A percentile compares a stretch with the other conserved stretches of the same genome.
Evolutionary conservation across 768 basidiomycete genomes (phyloP).

Genomic region (Candolleomyces eurysporus): DNA sequence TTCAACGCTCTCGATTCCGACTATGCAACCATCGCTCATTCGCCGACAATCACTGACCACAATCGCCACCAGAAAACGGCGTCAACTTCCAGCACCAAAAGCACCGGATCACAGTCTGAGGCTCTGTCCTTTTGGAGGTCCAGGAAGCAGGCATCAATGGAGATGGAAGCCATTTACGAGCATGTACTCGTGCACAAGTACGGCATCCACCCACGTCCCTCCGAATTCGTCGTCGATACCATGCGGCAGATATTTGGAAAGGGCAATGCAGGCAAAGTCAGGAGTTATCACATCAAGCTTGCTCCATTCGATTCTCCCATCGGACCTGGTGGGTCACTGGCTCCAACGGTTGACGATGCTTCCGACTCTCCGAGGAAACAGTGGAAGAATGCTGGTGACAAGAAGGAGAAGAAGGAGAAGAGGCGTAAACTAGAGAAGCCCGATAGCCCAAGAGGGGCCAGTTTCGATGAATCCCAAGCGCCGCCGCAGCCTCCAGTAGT

Average conservation of each 20-base stretch:
- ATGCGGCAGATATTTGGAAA: conserved; percentile 53
- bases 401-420: conserved; percentile 21
- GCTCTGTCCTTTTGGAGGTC: conserved; percentile 30
- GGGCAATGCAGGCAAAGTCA: conserved; percentile 39
- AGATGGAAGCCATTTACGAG: conserved; percentile 58
- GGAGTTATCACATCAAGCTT: conserved; percentile 53
- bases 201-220: conserved; percentile 51
- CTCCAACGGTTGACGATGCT: conserved; percentile 17
- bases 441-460: conserved; percentile 6
- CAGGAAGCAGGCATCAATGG: conserved; percentile 4
- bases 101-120: conserved; percentile 6
- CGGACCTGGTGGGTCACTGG: conserved; percentile 13
- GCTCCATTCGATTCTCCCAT: conserved; percentile 45
- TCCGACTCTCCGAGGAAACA: conserved; percentile 27
- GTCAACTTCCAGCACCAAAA: conserved; percentile 7
- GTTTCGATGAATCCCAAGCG: not conserved
- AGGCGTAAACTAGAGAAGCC: conserved; percentile 7
- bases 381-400: conserved; percentile 15
- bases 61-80: conserved; percentile 2
- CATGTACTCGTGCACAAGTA: conserved; percentile 55
- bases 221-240: conserved; percentile 44
- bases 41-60: conserved; percentile 1
- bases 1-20: conserved; percentile 1
- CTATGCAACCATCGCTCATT: not conserved
- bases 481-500: conserved; percentile 1